Evolutionary conservation across 192 early-diverging fungal genomes (phyloP), one percentile per base, ranked within the genome.

Genomic region (Dispira simplex): DNA sequence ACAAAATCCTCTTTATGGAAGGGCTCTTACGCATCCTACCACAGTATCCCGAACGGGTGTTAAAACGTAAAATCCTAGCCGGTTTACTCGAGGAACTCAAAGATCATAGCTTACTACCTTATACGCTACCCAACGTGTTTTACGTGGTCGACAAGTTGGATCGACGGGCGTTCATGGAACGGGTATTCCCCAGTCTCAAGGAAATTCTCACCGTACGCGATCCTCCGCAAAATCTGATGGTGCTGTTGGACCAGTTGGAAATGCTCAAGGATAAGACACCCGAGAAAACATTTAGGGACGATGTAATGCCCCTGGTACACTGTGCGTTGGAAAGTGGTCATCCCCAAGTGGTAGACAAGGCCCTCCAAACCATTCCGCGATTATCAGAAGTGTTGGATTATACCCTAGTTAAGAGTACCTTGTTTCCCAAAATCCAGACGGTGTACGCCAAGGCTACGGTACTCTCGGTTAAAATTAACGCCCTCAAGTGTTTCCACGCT

Each of bases 1-100:
- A 89, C 53, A 90, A 93, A 63, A 71, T 79, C 10, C 81, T 83
- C 27, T 93, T 93, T 56, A 78, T 93, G 79, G 84, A 86, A 66
- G 86, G 84, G 0, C 72, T 93, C 46, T 71, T 77, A 9, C 74
- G 81, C 11, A 79, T 90, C 28, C 69, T 93, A 43, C 75, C 80
- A 4, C 79, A 83, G 70, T 92, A 89, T 58, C 83, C 90, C 0
- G 77, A 80, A 9, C 73, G 88, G 9, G 79, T 89, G 11, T 64
- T 83, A 23, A 67, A 77, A n/a, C 73, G 86, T 65, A 90, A 84
- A 73, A 83, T 93, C 47, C 68, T 91, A 14, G 83, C 87, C 0
- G 76, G 74, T 26, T 70, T 93, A 18, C 66, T 91, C 47, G 79
- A 81, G 56, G 79, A 88, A 67, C 63, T 90, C 12, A 89, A 87